A percentile compares a stretch with the other conserved stretches of the same genome.
These are phyloP conservation scores for Chenopodium formosanum DNA, from an alignment of 148 eudicot genomes.

Conservation along the genomic window DNA sequence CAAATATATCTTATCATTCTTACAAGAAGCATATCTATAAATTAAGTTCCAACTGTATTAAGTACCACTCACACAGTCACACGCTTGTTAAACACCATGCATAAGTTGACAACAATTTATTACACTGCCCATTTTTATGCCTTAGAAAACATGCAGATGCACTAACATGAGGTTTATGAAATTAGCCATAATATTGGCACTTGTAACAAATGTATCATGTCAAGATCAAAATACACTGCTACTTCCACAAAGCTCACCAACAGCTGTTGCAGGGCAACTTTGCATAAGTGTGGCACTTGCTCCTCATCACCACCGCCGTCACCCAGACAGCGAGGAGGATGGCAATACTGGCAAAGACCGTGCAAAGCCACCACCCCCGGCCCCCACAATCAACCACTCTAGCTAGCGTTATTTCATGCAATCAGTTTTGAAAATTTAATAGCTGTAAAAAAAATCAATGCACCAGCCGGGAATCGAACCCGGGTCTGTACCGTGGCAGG, in stretches of 20 bases:
- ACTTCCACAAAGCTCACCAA: conserved; percentile 6
- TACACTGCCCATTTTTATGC: not conserved
- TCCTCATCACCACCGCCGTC: conserved; percentile 54
- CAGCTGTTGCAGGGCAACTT: conserved; percentile 38
- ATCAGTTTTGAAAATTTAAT: no score
- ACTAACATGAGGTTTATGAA: conserved; percentile 12
- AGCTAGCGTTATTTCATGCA: not conserved
- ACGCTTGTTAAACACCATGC: conserved; percentile 7
- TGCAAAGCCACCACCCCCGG: conserved; percentile 34
- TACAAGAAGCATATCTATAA: conserved; percentile 31
- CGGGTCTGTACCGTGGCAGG: conserved; percentile 54
- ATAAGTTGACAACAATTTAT: not conserved
- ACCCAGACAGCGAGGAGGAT: no score
- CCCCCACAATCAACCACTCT: conserved; percentile 22
- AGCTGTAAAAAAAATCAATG: not conserved
- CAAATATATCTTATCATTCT: conserved; percentile 39
- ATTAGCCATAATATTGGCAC: not conserved
- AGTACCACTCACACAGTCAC: conserved; percentile 21
- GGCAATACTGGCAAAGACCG: no score
- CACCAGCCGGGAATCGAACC: conserved; percentile 60
- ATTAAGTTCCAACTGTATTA: not conserved
- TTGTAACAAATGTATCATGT: conserved; percentile 12
- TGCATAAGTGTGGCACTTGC: conserved; percentile 74
- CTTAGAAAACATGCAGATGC: not conserved
- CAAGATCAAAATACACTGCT: conserved; percentile 22